Evolutionary conservation across 2,329 filamentous ascomycete genomes (phyloP), one percentile per base, ranked within the genome.

Genomic region (Pyrenophora teres): DNA sequence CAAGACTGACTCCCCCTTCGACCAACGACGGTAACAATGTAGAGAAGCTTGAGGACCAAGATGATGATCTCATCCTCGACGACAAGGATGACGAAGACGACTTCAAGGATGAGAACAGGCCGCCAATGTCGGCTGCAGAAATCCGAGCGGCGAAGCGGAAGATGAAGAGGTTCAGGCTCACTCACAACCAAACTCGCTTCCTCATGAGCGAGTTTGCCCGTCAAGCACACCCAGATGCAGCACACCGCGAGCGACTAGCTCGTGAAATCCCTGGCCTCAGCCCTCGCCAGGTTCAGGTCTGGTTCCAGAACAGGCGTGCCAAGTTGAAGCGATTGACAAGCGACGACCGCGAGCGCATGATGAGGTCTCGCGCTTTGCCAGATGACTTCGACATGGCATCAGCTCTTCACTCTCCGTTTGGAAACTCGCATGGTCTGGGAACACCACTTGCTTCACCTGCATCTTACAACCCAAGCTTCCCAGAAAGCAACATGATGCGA

Each of bases 161-260:
- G 69, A 82, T 81, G 89, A 93, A 93, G 79, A 81, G 90, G 51
- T 93, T 93, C 70, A 84, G 92, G 61, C 85, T 97, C 59, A 96
- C 92, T 1, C 92, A 97, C 74, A 93, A 94, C 65, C 93, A 97
- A 80, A 97, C 93, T n/a, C 87, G 93, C 12, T 97, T 96, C 67
- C 79, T 97, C 50, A 96, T 96, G 91, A 96, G 90, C 75, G 92
- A 97, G 72, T 97, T 97, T 68, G 89, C 92, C 50, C 92, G 94
- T 65, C 92, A 97, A 71, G 90, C 92, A 19, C 92, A 97, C 71
- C 92, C 92, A 6, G 92, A 97, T 76, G 92, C 92, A 35, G 89
- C 90, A 40, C 92, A 96, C 73, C 83, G 92, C 57, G 92, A 96
- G 71, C 83, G 91, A 40, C 80, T 97, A 32, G 93, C 92, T 3